phyloP scores from a whole-genome alignment of 1,139 yeast species.

The Petasospora fabianii region DNA sequence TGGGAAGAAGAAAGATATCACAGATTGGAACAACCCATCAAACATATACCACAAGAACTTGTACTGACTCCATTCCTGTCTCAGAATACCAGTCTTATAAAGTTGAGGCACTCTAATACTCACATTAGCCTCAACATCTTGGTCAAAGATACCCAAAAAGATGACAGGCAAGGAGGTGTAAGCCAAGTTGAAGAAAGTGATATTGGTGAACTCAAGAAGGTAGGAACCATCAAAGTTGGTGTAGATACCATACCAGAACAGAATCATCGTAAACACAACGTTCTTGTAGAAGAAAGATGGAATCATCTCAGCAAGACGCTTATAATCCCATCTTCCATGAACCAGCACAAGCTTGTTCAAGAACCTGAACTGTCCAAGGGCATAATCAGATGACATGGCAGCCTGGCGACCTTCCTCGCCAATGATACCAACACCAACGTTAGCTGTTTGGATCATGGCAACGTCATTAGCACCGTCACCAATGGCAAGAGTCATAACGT shows the following conservation, averaged over 20 bases:
- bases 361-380: slow-evolving; percentile 90
- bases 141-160: slow-evolving; percentile 86
- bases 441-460: slow-evolving; percentile 98
- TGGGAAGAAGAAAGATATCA: slow-evolving; percentile 83
- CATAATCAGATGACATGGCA: slow-evolving; percentile 96
- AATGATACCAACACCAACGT: slow-evolving; percentile 96
- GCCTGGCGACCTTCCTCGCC: slow-evolving; percentile 99
- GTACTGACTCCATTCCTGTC: slow-evolving; percentile 74
- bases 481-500: slow-evolving; percentile 86
- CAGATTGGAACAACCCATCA: slow-evolving; percentile 88
- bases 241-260: slow-evolving; percentile 91
- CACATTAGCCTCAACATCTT: slow-evolving; percentile 81
- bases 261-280: slow-evolving; percentile 79
- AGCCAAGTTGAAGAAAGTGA: slow-evolving; percentile 91
- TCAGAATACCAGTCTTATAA: slow-evolving; percentile 77
- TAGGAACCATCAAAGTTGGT: slow-evolving; percentile 88
- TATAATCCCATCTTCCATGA: slow-evolving; percentile 97
- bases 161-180: slow-evolving; percentile 94
- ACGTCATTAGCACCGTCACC: slow-evolving; percentile 99
- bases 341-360: slow-evolving; percentile 73
- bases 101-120: slow-evolving; percentile 88
- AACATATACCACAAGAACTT: slow-evolving; percentile 83
- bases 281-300: slow-evolving; percentile 93
- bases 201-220: slow-evolving; percentile 84
- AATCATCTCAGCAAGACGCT: slow-evolving; percentile 88